These are phyloP conservation scores for Rasamsonia emersonii DNA, from an alignment of 2,329 filamentous ascomycete genomes.

Conservation along the genomic window DNA sequence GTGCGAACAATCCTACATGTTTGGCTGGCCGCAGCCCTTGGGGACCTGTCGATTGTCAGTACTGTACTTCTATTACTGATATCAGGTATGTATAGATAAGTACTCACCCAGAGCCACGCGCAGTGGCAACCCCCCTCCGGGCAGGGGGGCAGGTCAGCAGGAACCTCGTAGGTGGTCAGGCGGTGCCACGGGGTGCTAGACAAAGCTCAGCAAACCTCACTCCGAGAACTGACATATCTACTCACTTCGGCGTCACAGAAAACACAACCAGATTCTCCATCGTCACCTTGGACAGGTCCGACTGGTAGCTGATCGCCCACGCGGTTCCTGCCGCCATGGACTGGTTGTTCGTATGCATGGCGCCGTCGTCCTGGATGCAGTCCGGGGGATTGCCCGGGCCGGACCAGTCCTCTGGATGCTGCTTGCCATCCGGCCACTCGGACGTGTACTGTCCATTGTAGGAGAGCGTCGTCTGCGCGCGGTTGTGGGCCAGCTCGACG, in stretches of 20 bases:
- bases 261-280: conserved; percentile 48
- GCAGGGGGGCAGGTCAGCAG: conserved; percentile 26
- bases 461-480: conserved; percentile 40
- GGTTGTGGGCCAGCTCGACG: conserved; percentile 44
- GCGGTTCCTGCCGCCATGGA: conserved; percentile 39
- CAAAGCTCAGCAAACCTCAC: conserved; percentile 1
- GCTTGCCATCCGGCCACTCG: conserved; percentile 41
- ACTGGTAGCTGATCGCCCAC: conserved; percentile 44
- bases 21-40: conserved; percentile 28
- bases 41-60: conserved; percentile 17
- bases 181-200: conserved; percentile 31
- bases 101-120: conserved; percentile 33
- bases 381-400: conserved; percentile 24
- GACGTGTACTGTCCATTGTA: conserved; percentile 30
- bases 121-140: conserved; percentile 31
- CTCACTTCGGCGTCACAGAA: conserved; percentile 37
- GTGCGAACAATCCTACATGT: conserved; percentile 23
- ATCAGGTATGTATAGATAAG: neutral
- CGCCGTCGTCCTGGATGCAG: conserved; percentile 35
- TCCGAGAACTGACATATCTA: conserved; percentile 1
- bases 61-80: neutral
- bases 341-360: conserved; percentile 40
- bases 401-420: conserved; percentile 39
- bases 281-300: conserved; percentile 38
- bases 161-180: conserved; percentile 29